These are phyloP conservation scores for Pisolithus albus DNA, from an alignment of 768 basidiomycete genomes.

Conservation along the genomic window DNA sequence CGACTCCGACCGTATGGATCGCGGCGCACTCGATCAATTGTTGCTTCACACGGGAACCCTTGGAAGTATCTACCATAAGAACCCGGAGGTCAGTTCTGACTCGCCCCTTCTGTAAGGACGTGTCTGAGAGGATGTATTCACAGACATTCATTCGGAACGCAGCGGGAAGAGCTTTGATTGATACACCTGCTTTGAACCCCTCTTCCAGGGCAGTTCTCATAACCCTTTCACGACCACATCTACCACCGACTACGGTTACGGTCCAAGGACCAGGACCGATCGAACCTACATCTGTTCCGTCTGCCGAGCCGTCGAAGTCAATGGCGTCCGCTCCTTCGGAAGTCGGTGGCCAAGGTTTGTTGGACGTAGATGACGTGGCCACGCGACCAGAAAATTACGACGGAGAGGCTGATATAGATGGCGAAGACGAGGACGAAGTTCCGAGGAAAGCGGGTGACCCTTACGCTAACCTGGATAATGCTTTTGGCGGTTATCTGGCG, in stretches of 20 bases:
- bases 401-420: slow-evolving; percentile 22
- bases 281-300: slow-evolving; percentile 23
- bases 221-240: slow-evolving; percentile 46
- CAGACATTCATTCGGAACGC: slow-evolving; percentile 94
- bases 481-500: slow-evolving; percentile 65
- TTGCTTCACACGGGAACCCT: slow-evolving; percentile 90
- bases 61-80: slow-evolving; percentile 97
- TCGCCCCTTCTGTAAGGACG: not conserved
- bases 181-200: slow-evolving; percentile 85
- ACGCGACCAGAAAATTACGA: slow-evolving; percentile 4
- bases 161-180: slow-evolving; percentile 70
- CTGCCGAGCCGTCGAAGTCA: slow-evolving; percentile 24
- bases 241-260: slow-evolving; percentile 37
- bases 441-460: slow-evolving; percentile 46
- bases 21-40: slow-evolving; percentile 91
- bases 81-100: slow-evolving; percentile 64
- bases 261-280: slow-evolving; percentile 51
- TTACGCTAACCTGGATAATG: slow-evolving; percentile 75
- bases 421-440: slow-evolving; percentile 37
- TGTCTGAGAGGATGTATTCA: slow-evolving; percentile 9
- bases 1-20: slow-evolving; percentile 95
- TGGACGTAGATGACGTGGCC: slow-evolving; percentile 11
- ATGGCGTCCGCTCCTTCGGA: slow-evolving; percentile 25
- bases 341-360: slow-evolving; percentile 12
- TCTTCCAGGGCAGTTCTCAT: slow-evolving; percentile 71